phyloP scores from a whole-genome alignment of 371 early-diverging fungal genomes.

The Apophysomyces ossiformis region DNA sequence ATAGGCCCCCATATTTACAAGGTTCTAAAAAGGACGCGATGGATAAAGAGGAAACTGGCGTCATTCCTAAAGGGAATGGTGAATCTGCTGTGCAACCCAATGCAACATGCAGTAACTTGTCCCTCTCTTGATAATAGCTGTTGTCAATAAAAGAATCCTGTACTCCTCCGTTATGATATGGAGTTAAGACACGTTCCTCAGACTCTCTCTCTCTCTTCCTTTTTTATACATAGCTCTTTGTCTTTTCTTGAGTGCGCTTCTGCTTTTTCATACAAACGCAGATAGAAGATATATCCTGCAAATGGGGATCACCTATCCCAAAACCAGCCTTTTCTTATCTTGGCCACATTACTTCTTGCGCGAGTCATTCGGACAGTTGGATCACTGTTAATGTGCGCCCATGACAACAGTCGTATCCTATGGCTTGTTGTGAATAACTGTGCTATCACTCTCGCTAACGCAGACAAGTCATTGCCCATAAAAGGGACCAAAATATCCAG shows the following conservation, averaged over 20 bases:
- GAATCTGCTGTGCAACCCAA: not conserved
- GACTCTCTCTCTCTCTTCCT: not conserved
- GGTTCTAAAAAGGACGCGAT: not conserved
- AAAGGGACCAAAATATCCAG: too few species aligned
- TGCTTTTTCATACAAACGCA: not conserved
- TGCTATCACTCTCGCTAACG: too few species aligned
- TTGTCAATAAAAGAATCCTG: not conserved
- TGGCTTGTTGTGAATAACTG: too few species aligned
- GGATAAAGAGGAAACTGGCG: not conserved
- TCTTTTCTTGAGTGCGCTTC: not conserved
- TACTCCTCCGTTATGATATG: not conserved
- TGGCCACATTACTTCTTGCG: too few species aligned
- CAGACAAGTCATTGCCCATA: too few species aligned
- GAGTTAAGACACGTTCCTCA: not conserved
- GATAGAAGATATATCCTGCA: too few species aligned
- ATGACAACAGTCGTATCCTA: too few species aligned
- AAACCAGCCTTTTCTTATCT: not conserved
- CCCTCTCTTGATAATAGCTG: not conserved
- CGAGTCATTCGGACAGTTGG: too few species aligned
- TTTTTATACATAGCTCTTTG: not conserved
- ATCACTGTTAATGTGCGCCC: too few species aligned
- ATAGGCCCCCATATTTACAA: not conserved
- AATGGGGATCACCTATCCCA: too few species aligned
- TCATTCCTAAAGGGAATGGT: not conserved
- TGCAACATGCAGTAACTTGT: not conserved